phyloP scores from a whole-genome alignment of 2,329 filamentous ascomycete species.

The Fonsecaea multimorphosa region DNA sequence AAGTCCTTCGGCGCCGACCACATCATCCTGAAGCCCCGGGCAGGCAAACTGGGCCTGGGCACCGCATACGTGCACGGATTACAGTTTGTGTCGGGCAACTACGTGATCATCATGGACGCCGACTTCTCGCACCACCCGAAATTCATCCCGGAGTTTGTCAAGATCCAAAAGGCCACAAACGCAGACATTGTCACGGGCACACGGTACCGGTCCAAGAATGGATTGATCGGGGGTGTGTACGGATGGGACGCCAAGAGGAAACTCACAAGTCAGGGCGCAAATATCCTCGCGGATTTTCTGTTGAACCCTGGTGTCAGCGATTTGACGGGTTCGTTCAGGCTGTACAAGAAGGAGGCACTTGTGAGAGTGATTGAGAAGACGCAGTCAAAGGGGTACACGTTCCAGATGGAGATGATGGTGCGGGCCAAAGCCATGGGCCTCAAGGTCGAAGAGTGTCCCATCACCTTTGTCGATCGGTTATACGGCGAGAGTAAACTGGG shows the following conservation, averaged over 20 bases:
- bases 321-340: slow-evolving; percentile 88
- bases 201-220: slow-evolving; percentile 76
- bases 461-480: slow-evolving; percentile 91
- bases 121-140: slow-evolving; percentile 99
- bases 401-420: slow-evolving; percentile 99
- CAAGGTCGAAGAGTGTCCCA: slow-evolving; percentile 92
- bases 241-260: slow-evolving; percentile 96
- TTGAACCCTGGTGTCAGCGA: slow-evolving; percentile 93
- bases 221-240: slow-evolving; percentile 74
- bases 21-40: slow-evolving; percentile 83
- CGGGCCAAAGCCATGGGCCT: slow-evolving; percentile 94
- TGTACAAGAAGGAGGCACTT: slow-evolving; percentile 91
- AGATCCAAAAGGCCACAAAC: slow-evolving; percentile 74
- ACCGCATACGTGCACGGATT: slow-evolving; percentile 96
- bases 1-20: slow-evolving; percentile 77
- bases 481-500: slow-evolving; percentile 97
- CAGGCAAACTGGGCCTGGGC: slow-evolving; percentile 95
- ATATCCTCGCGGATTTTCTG: slow-evolving; percentile 94
- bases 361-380: slow-evolving; percentile 89
- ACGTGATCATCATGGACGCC: slow-evolving; percentile 99
- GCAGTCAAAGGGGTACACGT: slow-evolving; percentile 95
- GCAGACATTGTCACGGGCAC: slow-evolving; percentile 98
- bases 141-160: slow-evolving; percentile 95
- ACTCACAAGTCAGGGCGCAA: slow-evolving; percentile 76
- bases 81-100: slow-evolving; percentile 89